Evolutionary conservation across 1,284 basidiomycete genomes (phyloP).

Genomic region (Cystobasidiaceae sp.): DNA sequence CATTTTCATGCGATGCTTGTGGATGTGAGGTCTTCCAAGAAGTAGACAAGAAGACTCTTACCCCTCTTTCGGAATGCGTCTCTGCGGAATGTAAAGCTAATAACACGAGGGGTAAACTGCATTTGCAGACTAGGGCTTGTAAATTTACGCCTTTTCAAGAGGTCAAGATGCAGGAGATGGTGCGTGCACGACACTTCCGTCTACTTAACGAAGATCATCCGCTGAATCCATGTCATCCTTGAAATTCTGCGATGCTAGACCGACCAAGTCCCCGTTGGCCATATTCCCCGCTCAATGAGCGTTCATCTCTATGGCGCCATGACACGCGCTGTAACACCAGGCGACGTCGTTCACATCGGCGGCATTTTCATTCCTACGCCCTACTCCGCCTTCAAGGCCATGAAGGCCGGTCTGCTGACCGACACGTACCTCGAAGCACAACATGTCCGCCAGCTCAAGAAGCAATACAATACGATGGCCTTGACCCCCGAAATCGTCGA

Average conservation of each 20-base stretch:
- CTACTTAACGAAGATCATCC: too few relatives aligned
- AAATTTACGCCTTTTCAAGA: constrained; percentile 98
- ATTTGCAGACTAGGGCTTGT: constrained; percentile 96
- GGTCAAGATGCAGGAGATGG: constrained; percentile 98
- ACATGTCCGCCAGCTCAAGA: constrained; percentile 88
- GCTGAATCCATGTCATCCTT: background rate
- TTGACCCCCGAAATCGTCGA: constrained; percentile 75
- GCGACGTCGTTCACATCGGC: constrained; percentile 88
- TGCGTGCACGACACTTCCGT: too few relatives aligned
- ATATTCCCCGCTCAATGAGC: constrained; percentile 98
- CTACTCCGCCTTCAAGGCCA: constrained; percentile 78
- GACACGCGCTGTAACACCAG: constrained; percentile 87
- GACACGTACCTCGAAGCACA: constrained; percentile 96
- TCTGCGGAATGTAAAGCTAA: constrained; percentile 79
- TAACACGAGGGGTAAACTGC: constrained; percentile 79
- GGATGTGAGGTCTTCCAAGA: constrained; percentile 99
- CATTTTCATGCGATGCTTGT: constrained; percentile 97
- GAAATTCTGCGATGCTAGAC: constrained; percentile 62
- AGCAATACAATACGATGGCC: constrained; percentile 94
- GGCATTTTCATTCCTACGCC: constrained; percentile 85
- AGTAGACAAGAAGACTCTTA: constrained; percentile 86
- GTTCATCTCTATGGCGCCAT: constrained; percentile 85
- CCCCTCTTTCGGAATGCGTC: constrained; percentile 80
- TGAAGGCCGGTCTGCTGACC: constrained; percentile 92
- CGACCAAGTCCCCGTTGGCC: constrained; percentile 98